Evolutionary conservation across 768 basidiomycete species (phyloP), one percentile per base, ranked within the genome.

Genomic region (Kwoniella bestiolae): DNA sequence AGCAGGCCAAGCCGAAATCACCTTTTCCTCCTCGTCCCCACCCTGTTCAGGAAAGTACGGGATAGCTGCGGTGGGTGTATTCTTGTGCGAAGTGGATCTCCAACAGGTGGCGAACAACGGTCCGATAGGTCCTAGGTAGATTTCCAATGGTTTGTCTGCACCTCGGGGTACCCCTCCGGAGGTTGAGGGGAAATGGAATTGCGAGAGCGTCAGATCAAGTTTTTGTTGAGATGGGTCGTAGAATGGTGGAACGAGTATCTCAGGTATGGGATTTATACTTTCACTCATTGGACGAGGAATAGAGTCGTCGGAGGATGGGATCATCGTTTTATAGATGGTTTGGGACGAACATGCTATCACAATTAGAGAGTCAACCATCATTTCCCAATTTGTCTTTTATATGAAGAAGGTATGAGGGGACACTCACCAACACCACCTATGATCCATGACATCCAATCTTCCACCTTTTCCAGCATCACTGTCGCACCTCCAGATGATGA

Each of bases 391-490:
- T 21, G n/a, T 11, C 26, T 23, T 14, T 38, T 16, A 25, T 26
- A 50, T 14, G 23, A 5, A 34, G 26, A 46, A 21, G 26, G 32
- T 23, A n/a, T 61, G 7, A 31, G 18, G 5, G 35, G 53, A 23
- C 23, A 74, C 67, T 81, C 82, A 94, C 94, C 92, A 57, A 95
- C 94, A 41, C 94, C 92, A 69, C 93, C 92, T 72, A 96, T 94
- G 12, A 92, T 92, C 94, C 94, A 96, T 75, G 91, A 92, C 63
- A 94, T 83, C 83, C 92, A 94, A 78, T 96, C 94, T 78, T 96
- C 93, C 5, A 96, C 91, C 80, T 92, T 91, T 72, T 95, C 93
- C 25, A 87, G 89, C 5, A 58, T 50, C 12, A 63, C 65, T 5
- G 16, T 59, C 26, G 5, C 35, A 7, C 28, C 60, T 16, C 34